Conservation (phyloP, 2,329 filamentous ascomycete genomes). For the Penicillium sp. region DNA sequence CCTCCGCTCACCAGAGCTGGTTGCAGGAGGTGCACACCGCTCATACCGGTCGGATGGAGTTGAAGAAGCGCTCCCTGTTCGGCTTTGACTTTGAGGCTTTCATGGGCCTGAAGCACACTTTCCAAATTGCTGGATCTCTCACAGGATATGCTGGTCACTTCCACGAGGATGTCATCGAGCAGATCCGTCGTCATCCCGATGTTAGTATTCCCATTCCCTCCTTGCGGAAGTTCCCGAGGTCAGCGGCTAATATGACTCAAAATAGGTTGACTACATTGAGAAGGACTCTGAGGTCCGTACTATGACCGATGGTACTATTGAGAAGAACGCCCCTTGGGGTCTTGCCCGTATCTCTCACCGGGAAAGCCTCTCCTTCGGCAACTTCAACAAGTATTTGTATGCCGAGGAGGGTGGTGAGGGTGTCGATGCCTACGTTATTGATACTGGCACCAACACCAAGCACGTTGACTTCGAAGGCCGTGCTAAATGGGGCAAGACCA, state of each 20-base stretch:
- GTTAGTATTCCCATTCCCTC: conserved; percentile 63
- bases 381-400: conserved; percentile 98
- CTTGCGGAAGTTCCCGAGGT: not conserved
- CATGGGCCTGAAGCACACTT: conserved; percentile 89
- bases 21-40: conserved; percentile 79
- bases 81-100: conserved; percentile 67
- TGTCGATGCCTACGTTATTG: conserved; percentile 97
- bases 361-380: conserved; percentile 78
- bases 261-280: conserved; percentile 93
- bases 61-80: conserved; percentile 82
- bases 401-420: conserved; percentile 87
- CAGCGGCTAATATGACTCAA: conserved; percentile 8
- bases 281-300: conserved; percentile 90
- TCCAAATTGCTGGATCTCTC: conserved; percentile 81
- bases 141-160: conserved; percentile 96
- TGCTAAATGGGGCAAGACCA: conserved; percentile 95
- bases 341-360: conserved; percentile 97
- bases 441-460: conserved; percentile 89
- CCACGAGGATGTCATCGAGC: conserved; percentile 85
- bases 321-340: conserved; percentile 98
- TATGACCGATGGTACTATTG: conserved; percentile 56
- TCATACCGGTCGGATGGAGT: conserved; percentile 73
- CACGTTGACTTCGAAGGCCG: conserved; percentile 98
- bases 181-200: conserved; percentile 92
- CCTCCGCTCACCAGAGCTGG: conserved; percentile 82